These are phyloP conservation scores for Phaseolus coccineus DNA, from an alignment of 331 rosid species.

Conservation along the genomic window DNA sequence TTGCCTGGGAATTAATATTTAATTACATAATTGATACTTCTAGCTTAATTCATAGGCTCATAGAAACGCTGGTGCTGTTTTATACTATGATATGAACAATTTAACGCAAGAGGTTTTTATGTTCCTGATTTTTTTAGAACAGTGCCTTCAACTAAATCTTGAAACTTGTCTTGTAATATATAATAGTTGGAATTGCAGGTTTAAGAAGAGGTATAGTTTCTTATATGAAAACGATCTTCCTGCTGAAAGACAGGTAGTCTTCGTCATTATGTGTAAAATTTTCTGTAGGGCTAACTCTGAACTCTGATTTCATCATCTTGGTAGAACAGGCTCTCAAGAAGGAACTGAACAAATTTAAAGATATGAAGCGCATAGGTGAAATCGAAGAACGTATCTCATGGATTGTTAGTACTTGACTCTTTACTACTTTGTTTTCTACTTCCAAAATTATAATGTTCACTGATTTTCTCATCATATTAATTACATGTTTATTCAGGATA, in stretches of 20 bases:
- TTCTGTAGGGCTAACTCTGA: slow-evolving; percentile 31
- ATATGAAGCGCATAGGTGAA: slow-evolving; percentile 61
- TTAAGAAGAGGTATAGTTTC: slow-evolving; percentile 76
- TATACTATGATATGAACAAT: no score
- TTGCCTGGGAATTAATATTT: background rate
- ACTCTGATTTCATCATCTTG: slow-evolving; percentile 28
- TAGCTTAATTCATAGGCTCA: no score
- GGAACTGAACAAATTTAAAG: slow-evolving; percentile 59
- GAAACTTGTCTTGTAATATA: slow-evolving; percentile 8
- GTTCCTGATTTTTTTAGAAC: background rate
- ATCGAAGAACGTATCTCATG: slow-evolving; percentile 58
- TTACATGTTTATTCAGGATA: slow-evolving; percentile 63
- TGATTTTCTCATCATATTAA: slow-evolving; percentile 3
- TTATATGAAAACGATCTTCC: slow-evolving; percentile 65
- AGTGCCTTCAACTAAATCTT: slow-evolving; percentile 25
- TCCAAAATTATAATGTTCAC: slow-evolving; percentile 14
- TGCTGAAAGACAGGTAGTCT: slow-evolving; percentile 72
- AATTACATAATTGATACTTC: background rate
- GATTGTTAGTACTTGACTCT: slow-evolving; percentile 67
- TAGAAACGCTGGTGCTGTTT: no score
- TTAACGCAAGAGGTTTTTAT: no score
- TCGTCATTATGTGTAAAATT: slow-evolving; percentile 15
- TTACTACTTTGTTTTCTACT: slow-evolving; percentile 29
- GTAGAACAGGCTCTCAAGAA: slow-evolving; percentile 60
- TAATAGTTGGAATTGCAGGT: slow-evolving; percentile 57